A percentile compares a stretch with the other conserved stretches of the same genome.
Conservation (phyloP, 2,329 filamentous ascomycete genomes). For the Acarospora socialis region DNA sequence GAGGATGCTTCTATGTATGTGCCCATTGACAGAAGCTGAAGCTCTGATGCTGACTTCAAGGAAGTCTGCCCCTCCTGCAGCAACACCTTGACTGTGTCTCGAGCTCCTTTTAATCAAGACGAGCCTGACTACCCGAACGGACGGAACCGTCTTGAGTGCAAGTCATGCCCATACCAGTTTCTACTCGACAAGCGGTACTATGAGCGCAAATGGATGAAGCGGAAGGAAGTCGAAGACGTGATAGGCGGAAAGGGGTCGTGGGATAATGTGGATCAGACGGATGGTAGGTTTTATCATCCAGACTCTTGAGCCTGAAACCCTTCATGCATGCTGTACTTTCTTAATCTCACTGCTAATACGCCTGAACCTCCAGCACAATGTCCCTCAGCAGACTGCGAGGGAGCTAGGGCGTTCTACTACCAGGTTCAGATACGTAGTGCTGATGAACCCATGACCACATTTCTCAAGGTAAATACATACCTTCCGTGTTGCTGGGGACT, state of each 20-base stretch:
- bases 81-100: slow-evolving; percentile 34
- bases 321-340: slow-evolving; percentile 2
- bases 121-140: slow-evolving; percentile 26
- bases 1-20: too few species aligned
- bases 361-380: slow-evolving; percentile 50
- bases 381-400: slow-evolving; percentile 63
- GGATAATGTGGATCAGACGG: slow-evolving; percentile 78
- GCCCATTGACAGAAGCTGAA: too few species aligned
- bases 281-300: slow-evolving; percentile 30
- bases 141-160: slow-evolving; percentile 80
- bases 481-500: slow-evolving; percentile 5
- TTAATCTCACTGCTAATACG: neutral
- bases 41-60: too few species aligned
- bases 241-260: slow-evolving; percentile 79
- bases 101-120: slow-evolving; percentile 19
- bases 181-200: slow-evolving; percentile 65
- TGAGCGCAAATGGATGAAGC: slow-evolving; percentile 65
- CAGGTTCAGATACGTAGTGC: slow-evolving; percentile 96
- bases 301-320: neutral
- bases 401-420: slow-evolving; percentile 79
- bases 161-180: slow-evolving; percentile 88
- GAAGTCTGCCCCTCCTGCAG: slow-evolving; percentile 38
- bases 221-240: slow-evolving; percentile 79
- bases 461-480: slow-evolving; percentile 56
- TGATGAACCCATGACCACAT: slow-evolving; percentile 96